Percentiles rank a stretch among this genome's conserved stretches.
Evolutionary conservation across 768 basidiomycete species (phyloP).

Genomic region (Boletus rubropictus): DNA sequence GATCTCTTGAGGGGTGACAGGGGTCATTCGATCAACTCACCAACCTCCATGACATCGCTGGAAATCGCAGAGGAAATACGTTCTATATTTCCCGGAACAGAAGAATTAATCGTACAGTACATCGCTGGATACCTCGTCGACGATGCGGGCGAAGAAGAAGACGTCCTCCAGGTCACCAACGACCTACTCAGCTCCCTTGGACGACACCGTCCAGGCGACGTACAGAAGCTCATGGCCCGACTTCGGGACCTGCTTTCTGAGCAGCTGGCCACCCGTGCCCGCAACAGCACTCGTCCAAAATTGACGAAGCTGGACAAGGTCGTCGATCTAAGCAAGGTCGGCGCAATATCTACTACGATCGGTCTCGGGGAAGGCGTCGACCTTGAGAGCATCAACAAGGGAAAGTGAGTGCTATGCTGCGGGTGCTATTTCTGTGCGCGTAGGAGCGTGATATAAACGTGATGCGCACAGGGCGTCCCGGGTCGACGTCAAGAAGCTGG

Average conservation of each 20-base stretch:
- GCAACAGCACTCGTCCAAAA: constrained; percentile 57
- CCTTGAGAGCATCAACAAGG: constrained; percentile 88
- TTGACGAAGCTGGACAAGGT: constrained; percentile 77
- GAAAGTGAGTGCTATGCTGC: constrained; percentile 55
- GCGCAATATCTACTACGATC: constrained; percentile 72
- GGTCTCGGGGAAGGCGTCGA: constrained; percentile 80
- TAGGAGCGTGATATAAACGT: constrained; percentile 1
- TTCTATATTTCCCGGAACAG: constrained; percentile 62
- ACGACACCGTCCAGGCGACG: constrained; percentile 48
- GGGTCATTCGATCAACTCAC: not conserved
- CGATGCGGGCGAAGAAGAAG: constrained; percentile 84
- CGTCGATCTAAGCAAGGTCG: constrained; percentile 80
- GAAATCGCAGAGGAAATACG: constrained; percentile 81
- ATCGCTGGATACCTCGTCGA: constrained; percentile 84
- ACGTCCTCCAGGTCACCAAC: constrained; percentile 71
- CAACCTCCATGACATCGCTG: constrained; percentile 53
- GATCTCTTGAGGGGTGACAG: not conserved
- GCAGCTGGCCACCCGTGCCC: constrained; percentile 52
- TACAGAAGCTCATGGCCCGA: constrained; percentile 62
- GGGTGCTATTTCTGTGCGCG: constrained; percentile 1
- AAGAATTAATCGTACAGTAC: constrained; percentile 83
- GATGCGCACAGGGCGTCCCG: constrained; percentile 62
- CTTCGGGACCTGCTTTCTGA: constrained; percentile 62
- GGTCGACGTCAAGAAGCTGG: constrained; percentile 92
- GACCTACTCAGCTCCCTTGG: constrained; percentile 74